Evolutionary conservation across 768 basidiomycete genomes (phyloP).

Genomic region (Naganishia vaughanmartiniae): DNA sequence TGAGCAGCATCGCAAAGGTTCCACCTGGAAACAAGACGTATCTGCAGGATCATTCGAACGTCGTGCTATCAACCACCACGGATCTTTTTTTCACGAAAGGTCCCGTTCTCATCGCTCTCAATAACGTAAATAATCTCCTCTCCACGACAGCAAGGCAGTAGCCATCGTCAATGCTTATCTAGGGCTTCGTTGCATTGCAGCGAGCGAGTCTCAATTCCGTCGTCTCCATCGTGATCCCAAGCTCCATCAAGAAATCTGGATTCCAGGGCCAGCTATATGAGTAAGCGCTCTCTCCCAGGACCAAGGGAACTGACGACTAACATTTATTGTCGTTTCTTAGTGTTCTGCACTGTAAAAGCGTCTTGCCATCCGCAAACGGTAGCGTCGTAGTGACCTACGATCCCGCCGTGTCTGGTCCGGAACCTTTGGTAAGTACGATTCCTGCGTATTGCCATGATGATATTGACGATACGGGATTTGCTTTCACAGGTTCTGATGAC

Average conservation of each 20-base stretch:
- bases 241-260: conserved; percentile 38
- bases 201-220: neutral
- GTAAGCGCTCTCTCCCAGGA: conserved; percentile 18
- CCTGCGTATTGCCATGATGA: neutral
- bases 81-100: conserved; percentile 50
- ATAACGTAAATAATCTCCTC: conserved; percentile 41
- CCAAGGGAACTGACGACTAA: neutral
- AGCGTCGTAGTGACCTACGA: conserved; percentile 44
- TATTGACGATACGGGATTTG: neutral
- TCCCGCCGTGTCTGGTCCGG: conserved; percentile 44
- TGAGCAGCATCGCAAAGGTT: conserved; percentile 35
- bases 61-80: conserved; percentile 35
- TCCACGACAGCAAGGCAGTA: neutral
- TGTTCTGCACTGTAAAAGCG: conserved; percentile 43
- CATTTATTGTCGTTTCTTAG: conserved; percentile 17
- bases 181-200: conserved; percentile 8
- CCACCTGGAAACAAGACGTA: conserved; percentile 38
- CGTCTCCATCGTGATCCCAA: conserved; percentile 36
- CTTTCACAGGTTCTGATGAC: conserved; percentile 36
- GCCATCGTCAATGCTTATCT: neutral
- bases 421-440: conserved; percentile 44
- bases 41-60: conserved; percentile 35
- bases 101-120: conserved; percentile 44
- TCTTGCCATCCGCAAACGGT: conserved; percentile 38
- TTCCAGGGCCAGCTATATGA: conserved; percentile 46